Percentiles rank a stretch among this genome's conserved stretches.
Conservation (phyloP, 306 rosid species). For the Prosopis cineraria region DNA sequence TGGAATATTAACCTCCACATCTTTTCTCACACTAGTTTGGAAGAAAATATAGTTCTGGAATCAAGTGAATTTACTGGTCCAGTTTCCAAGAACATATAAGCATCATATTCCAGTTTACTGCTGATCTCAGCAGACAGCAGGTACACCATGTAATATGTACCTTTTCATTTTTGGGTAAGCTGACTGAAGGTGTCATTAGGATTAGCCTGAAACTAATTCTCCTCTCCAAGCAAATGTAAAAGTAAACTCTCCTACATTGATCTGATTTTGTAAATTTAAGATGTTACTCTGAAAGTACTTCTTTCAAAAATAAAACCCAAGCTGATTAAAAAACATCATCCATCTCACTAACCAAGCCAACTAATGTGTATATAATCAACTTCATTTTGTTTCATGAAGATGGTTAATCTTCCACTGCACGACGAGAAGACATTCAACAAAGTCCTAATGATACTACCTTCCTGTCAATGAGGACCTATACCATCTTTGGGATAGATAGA, state of each 20-base stretch:
- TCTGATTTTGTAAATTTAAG: background rate
- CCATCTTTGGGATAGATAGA: background rate
- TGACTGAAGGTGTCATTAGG: background rate
- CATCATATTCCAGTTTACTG: background rate
- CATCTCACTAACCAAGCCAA: background rate
- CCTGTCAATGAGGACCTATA: background rate
- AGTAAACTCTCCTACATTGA: background rate
- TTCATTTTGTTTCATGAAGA: background rate
- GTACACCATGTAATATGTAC: background rate
- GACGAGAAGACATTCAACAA: background rate
- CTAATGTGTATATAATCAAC: background rate
- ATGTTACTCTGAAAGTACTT: background rate
- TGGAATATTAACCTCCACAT: background rate
- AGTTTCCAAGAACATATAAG: background rate
- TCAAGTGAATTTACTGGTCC: constrained; percentile 1
- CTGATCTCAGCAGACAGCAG: background rate
- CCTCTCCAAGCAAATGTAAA: background rate
- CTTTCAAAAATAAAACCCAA: background rate
- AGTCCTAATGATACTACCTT: background rate
- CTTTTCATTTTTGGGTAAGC: background rate
- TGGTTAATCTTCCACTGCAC: background rate
- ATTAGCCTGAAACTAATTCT: background rate
- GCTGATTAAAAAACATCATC: background rate
- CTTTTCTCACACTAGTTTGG: background rate
- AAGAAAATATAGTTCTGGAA: background rate